These are phyloP conservation scores for Coemansia sp. DNA, from an alignment of 192 early-diverging fungal genomes.

Conservation along the genomic window DNA sequence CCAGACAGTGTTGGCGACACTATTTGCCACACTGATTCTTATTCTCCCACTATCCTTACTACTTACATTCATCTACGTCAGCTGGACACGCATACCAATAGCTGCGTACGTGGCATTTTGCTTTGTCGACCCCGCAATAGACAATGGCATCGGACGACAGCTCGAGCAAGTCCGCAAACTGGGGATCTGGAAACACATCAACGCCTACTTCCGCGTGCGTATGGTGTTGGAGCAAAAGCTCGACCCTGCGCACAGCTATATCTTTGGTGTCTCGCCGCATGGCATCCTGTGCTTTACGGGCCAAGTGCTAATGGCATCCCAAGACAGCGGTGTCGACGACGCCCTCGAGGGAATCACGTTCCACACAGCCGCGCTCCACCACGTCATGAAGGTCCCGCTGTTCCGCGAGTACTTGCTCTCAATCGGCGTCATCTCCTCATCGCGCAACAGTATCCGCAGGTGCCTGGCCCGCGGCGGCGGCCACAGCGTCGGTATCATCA, in stretches of 20 bases:
- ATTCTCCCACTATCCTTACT: constrained; percentile 30
- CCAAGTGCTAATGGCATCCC: constrained; percentile 79
- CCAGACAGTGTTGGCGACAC: constrained; percentile 26
- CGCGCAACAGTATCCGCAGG: constrained; percentile 70
- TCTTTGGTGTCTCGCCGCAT: constrained; percentile 90
- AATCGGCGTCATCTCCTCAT: constrained; percentile 75
- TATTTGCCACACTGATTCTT: constrained; percentile 38
- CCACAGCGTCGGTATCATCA: constrained; percentile 80
- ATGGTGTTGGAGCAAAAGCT: constrained; percentile 81
- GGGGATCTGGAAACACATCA: constrained; percentile 74
- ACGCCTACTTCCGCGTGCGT: constrained; percentile 77
- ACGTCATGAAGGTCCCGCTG: constrained; percentile 82
- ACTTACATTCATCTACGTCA: constrained; percentile 20
- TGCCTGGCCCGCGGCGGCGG: constrained; percentile 76
- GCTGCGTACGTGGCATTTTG: constrained; percentile 41
- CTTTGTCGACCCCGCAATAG: constrained; percentile 42
- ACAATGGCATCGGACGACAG: constrained; percentile 58
- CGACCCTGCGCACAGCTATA: constrained; percentile 82
- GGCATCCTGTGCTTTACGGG: constrained; percentile 86
- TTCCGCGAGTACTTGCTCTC: constrained; percentile 81
- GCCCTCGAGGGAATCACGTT: constrained; percentile 72
- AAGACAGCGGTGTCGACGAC: constrained; percentile 70
- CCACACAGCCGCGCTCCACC: constrained; percentile 62
- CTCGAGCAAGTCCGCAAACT: constrained; percentile 58
- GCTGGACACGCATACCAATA: constrained; percentile 37